Percentiles rank a stretch among this genome's conserved stretches.
These are phyloP conservation scores for Scenedesmus sp. DNA, from an alignment of 163 green algal species.

Conservation along the genomic window DNA sequence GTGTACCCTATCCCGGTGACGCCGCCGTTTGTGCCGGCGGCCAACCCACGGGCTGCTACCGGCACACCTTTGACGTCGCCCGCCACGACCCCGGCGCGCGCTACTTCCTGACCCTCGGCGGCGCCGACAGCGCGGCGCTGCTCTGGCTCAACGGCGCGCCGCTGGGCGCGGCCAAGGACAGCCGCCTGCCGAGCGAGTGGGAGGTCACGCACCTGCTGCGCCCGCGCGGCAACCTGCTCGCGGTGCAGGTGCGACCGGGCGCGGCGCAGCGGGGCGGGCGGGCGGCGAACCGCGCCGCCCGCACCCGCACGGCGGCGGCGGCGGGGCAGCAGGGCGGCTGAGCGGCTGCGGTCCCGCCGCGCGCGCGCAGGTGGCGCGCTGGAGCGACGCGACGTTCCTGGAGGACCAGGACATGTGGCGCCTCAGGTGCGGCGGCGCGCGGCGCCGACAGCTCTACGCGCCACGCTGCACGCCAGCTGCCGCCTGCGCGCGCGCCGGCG, in stretches of 20 bases:
- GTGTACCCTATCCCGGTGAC: slow-evolving; percentile 86
- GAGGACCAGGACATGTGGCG: slow-evolving; percentile 99
- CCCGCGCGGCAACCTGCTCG: slow-evolving; percentile 68
- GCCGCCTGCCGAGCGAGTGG: slow-evolving; percentile 91
- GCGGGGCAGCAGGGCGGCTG: no score
- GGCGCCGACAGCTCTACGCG: background rate
- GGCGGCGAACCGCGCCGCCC: no score
- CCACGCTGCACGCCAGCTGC: no score
- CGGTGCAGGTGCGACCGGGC: slow-evolving; percentile 73
- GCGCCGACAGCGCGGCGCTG: slow-evolving; percentile 86
- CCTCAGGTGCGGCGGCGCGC: slow-evolving; percentile 76
- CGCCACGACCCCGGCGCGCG: background rate
- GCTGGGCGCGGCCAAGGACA: slow-evolving; percentile 94
- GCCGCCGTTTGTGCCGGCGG: slow-evolving; percentile 84
- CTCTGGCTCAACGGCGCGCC: slow-evolving; percentile 90
- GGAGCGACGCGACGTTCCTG: slow-evolving; percentile 96
- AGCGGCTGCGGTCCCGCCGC: background rate
- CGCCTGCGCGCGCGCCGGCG: no score
- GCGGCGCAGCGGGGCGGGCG: background rate
- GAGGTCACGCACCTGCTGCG: slow-evolving; percentile 78
- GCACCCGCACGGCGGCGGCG: no score
- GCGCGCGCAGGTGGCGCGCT: slow-evolving; percentile 83
- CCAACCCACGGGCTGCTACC: slow-evolving; percentile 95
- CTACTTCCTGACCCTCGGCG: slow-evolving; percentile 85
- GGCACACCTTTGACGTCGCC: slow-evolving; percentile 68